A percentile compares a stretch with the other conserved stretches of the same genome.
These are phyloP conservation scores for Zalaria obscura DNA, from an alignment of 2,329 filamentous ascomycete genomes.

Conservation along the genomic window DNA sequence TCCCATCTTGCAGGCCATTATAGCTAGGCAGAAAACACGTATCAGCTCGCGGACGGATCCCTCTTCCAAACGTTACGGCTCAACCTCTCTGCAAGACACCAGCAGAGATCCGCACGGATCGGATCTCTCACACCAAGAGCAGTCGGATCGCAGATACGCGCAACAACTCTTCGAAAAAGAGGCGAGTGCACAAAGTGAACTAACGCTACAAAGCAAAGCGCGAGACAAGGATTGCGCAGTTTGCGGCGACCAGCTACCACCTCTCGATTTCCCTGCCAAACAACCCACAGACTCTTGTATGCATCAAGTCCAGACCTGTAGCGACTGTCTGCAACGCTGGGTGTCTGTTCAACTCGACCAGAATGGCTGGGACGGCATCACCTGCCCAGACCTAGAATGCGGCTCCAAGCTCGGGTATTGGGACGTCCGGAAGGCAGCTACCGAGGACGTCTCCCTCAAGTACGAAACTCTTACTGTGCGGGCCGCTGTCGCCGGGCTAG, in stretches of 20 bases:
- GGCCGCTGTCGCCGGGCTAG: conserved; percentile 27
- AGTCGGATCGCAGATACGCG: too few relatives aligned
- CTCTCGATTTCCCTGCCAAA: conserved; percentile 17
- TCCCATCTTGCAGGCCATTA: too few relatives aligned
- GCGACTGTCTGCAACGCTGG: conserved; percentile 24
- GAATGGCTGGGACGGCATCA: conserved; percentile 32
- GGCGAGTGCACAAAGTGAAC: too few relatives aligned
- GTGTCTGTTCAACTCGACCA: conserved; percentile 20
- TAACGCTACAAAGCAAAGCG: too few relatives aligned
- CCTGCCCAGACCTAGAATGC: conserved; percentile 39
- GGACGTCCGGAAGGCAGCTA: conserved; percentile 33
- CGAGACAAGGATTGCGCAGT: conserved; percentile 17
- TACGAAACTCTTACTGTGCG: conserved; percentile 33
- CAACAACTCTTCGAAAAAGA: too few relatives aligned
- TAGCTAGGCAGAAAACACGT: too few relatives aligned
- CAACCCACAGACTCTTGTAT: conserved; percentile 19
- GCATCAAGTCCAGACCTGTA: conserved; percentile 21
- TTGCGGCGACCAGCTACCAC: conserved; percentile 18
- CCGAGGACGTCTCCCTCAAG: conserved; percentile 28
- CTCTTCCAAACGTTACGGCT: too few relatives aligned
- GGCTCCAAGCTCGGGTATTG: conserved; percentile 25
- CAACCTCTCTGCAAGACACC: too few relatives aligned
- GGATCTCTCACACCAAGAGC: too few relatives aligned
- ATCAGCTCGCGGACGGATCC: too few relatives aligned
- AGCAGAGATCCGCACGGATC: too few relatives aligned